Evolutionary conservation across 768 basidiomycete species (phyloP).

Genomic region (Albatrellus ellisii): DNA sequence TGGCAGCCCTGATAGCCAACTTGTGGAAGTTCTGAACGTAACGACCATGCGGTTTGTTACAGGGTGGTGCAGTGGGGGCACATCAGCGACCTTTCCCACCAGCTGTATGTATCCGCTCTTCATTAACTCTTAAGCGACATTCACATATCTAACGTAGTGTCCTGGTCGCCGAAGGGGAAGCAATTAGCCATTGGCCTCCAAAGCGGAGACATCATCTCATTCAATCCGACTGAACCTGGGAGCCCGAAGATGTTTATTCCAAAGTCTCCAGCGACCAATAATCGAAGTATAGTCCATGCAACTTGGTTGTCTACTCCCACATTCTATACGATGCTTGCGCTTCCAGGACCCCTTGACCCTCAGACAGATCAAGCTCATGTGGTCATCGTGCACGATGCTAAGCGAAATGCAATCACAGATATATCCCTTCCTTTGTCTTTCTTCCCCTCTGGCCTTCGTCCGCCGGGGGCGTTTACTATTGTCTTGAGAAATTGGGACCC

Average conservation of each 20-base stretch:
- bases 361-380: slow-evolving; percentile 31
- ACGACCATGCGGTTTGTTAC: slow-evolving; percentile 30
- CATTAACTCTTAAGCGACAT: slow-evolving; percentile 2
- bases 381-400: slow-evolving; percentile 28
- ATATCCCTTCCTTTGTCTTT: slow-evolving; percentile 27
- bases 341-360: slow-evolving; percentile 25
- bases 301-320: slow-evolving; percentile 61
- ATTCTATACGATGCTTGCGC: slow-evolving; percentile 52
- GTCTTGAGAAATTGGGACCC: slow-evolving; percentile 32
- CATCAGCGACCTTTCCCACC: slow-evolving; percentile 38
- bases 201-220: slow-evolving; percentile 60
- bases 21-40: slow-evolving; percentile 49
- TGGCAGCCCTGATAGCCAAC: slow-evolving; percentile 20
- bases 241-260: slow-evolving; percentile 44
- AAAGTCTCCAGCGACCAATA: slow-evolving; percentile 37
- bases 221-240: slow-evolving; percentile 39
- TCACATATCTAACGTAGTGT: slow-evolving; percentile 29
- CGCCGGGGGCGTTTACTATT: slow-evolving; percentile 29
- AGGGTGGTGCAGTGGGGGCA: slow-evolving; percentile 41
- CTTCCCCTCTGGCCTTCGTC: slow-evolving; percentile 31
- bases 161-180: slow-evolving; percentile 83
- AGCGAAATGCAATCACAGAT: slow-evolving; percentile 23
- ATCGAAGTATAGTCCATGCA: slow-evolving; percentile 34
- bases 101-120: slow-evolving; percentile 35
- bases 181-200: slow-evolving; percentile 67